Evolutionary conservation across 2,329 filamentous ascomycete species (phyloP).

Genomic region (Endocalyx cinctus): DNA sequence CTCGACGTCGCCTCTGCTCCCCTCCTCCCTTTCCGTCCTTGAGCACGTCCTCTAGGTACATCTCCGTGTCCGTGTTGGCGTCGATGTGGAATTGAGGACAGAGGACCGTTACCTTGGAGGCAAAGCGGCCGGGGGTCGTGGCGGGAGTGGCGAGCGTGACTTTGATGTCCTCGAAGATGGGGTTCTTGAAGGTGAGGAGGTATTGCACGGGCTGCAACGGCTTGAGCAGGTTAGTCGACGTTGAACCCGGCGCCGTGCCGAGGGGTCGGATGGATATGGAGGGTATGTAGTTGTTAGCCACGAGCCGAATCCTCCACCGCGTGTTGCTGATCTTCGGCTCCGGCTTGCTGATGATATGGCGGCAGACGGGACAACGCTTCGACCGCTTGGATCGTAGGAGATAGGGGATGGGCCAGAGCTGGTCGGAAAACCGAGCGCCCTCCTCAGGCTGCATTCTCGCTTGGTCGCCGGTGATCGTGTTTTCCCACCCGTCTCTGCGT

Average conservation of each 20-base stretch:
- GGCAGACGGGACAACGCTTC: constrained; percentile 87
- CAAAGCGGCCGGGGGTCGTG: constrained; percentile 70
- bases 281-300: constrained; percentile 85
- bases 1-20: constrained; percentile 31
- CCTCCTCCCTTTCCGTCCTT: constrained; percentile 39
- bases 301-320: constrained; percentile 86
- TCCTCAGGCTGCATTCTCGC: constrained; percentile 43
- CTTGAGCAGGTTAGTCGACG: constrained; percentile 37
- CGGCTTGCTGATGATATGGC: constrained; percentile 92
- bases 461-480: constrained; percentile 50
- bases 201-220: constrained; percentile 67
- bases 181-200: constrained; percentile 86
- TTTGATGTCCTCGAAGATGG: constrained; percentile 84
- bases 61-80: constrained; percentile 76
- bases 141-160: constrained; percentile 84
- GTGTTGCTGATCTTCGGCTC: constrained; percentile 86
- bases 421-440: constrained; percentile 60
- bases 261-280: constrained; percentile 69
- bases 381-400: constrained; percentile 87
- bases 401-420: constrained; percentile 76
- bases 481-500: constrained; percentile 56
- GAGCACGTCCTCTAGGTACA: constrained; percentile 84
- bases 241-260: constrained; percentile 15
- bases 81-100: constrained; percentile 94
- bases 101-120: constrained; percentile 80